Conservation (phyloP, 345 rosid genomes). For the Mallotus nudiflorus region DNA sequence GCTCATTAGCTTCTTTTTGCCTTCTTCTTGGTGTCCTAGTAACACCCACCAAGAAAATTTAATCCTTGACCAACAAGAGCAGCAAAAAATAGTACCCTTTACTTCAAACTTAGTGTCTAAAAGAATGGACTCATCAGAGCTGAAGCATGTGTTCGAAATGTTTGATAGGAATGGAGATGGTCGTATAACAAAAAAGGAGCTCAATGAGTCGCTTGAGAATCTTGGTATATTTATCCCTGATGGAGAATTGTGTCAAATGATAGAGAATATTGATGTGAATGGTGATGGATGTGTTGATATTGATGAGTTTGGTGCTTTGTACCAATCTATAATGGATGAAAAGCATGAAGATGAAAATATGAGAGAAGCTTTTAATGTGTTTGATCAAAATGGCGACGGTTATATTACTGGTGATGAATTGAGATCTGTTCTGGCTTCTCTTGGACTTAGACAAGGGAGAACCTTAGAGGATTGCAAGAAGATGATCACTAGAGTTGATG, state of each 20-base stretch:
- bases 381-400: conserved; percentile 86
- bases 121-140: conserved; percentile 55
- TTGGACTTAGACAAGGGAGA: conserved; percentile 79
- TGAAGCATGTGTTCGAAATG: conserved; percentile 68
- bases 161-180: conserved; percentile 87
- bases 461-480: conserved; percentile 65
- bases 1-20: conserved; percentile 44
- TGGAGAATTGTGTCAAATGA: conserved; percentile 46
- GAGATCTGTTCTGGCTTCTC: conserved; percentile 60
- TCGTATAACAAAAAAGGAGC: conserved; percentile 59
- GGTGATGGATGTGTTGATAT: conserved; percentile 48
- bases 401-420: conserved; percentile 78
- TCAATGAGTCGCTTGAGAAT: conserved; percentile 59
- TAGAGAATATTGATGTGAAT: conserved; percentile 23
- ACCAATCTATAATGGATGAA: conserved; percentile 53
- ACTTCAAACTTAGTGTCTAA: neutral
- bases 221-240: conserved; percentile 70
- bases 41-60: conserved; percentile 8
- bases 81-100: neutral
- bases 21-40: conserved; percentile 30
- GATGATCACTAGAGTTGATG: conserved; percentile 82
- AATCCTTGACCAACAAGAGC: neutral
- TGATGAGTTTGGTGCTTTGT: conserved; percentile 67
- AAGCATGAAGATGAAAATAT: conserved; percentile 58
- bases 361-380: conserved; percentile 86